Conservation (phyloP, 192 early-diverging fungal species). For the Coemansia sp. region DNA sequence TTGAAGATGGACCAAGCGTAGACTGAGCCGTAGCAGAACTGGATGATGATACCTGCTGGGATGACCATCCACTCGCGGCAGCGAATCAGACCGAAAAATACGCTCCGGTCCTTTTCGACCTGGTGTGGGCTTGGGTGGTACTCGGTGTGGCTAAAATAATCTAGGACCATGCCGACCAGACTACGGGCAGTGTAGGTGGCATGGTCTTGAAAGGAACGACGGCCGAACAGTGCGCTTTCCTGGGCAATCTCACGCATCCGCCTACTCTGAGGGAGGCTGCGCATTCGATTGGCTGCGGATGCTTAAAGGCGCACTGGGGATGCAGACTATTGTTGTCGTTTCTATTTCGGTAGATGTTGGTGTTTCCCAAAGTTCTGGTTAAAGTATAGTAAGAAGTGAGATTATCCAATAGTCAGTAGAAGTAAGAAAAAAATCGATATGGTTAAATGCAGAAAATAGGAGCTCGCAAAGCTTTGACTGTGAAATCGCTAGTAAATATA, state of each 20-base stretch:
- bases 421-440: neutral
- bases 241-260: slow-evolving; percentile 21
- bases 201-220: slow-evolving; percentile 35
- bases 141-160: slow-evolving; percentile 53
- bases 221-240: slow-evolving; percentile 41
- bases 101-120: slow-evolving; percentile 36
- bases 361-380: no score
- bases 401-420: no score
- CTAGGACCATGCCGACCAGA: slow-evolving; percentile 19
- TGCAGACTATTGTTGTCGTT: neutral
- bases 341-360: neutral
- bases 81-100: slow-evolving; percentile 54
- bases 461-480: no score
- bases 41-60: slow-evolving; percentile 61
- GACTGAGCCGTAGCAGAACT: slow-evolving; percentile 64
- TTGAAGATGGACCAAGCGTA: slow-evolving; percentile 71
- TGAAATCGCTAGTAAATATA: no score
- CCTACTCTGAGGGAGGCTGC: slow-evolving; percentile 4
- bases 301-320: neutral
- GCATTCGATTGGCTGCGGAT: slow-evolving; percentile 4
- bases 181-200: slow-evolving; percentile 9
- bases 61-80: slow-evolving; percentile 61
- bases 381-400: neutral
- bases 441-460: no score
- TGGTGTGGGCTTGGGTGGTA: slow-evolving; percentile 30